Base-by-base conservation (phyloP, 1,284 basidiomycete species). In the Veloboletus limbatus region DNA sequence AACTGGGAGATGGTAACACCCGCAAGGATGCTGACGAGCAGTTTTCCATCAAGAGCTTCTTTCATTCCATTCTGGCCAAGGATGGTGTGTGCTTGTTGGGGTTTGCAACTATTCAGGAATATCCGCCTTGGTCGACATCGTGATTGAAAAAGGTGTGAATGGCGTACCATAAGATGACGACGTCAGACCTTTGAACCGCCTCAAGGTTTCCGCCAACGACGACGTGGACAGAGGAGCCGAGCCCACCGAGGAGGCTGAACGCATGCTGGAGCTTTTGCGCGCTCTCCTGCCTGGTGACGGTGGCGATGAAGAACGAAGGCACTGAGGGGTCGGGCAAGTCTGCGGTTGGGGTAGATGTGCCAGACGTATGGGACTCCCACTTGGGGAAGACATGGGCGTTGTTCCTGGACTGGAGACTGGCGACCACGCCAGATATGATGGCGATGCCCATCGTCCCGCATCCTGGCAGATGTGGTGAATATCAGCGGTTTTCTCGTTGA, bases 371-470 rank as follows among this genome's bases (percentile, higher is more conserved):
- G 10, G 85, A 85, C 66, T 89, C 87, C 88, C 87, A 89, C 67
- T 85, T 85, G 30, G 56, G 66, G 33, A 54, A 49, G 49, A 55
- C 54, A 26, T 42, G 59, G 30, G 51, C 66, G 43, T 57, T 65
- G 47, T 73, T 58, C 56, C 72, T 73, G 8, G 74, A 67, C 52
- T 85, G 75, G 38, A 91, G 76, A 63, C 86, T 85, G 52, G 85
- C 79, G 39, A 95, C 71, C 32, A 96, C 84, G 44, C 93, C 97
- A 24, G 95, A 97, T 38, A 97, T 81, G 65, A 99, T 81, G 49
- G 97, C 94, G 54, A 98, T 74, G 47, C 97, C 97, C 97, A 99
- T 99, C 7, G 97, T 99, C 48, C 97, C 97, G 70, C 97, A 99
- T 77, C 94, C 94, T 92, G 61, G 43, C 35, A 21, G 39, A 35